Conservation (phyloP, 2,329 filamentous ascomycete genomes). For the Colletotrichum noveboracense region DNA sequence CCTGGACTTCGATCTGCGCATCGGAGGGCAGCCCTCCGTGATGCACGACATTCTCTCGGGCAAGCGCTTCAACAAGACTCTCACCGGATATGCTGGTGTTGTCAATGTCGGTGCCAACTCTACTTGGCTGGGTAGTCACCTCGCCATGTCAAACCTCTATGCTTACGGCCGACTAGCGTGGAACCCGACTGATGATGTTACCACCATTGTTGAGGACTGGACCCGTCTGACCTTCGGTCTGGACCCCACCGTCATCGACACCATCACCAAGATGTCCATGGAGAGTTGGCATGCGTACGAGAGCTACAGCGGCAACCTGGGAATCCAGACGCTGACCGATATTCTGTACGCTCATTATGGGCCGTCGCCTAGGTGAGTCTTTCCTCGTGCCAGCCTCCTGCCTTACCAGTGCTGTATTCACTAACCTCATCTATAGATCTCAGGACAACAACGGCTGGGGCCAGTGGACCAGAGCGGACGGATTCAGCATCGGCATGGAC, state of each 20-base stretch:
- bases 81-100: slow-evolving; percentile 70
- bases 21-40: slow-evolving; percentile 59
- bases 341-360: slow-evolving; percentile 72
- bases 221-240: slow-evolving; percentile 69
- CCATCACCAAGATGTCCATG: slow-evolving; percentile 68
- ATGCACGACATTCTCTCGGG: slow-evolving; percentile 68
- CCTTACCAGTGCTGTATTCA: not conserved
- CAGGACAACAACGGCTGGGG: slow-evolving; percentile 74
- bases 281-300: slow-evolving; percentile 75
- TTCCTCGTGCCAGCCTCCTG: not conserved
- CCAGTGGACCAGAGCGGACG: slow-evolving; percentile 73
- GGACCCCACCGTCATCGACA: slow-evolving; percentile 58
- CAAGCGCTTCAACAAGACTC: slow-evolving; percentile 58
- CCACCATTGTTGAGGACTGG: slow-evolving; percentile 67
- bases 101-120: slow-evolving; percentile 70
- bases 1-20: slow-evolving; percentile 69
- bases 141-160: slow-evolving; percentile 75
- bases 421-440: slow-evolving; percentile 51
- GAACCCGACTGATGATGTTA: slow-evolving; percentile 57
- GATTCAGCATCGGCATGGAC: slow-evolving; percentile 70
- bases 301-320: slow-evolving; percentile 73
- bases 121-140: slow-evolving; percentile 73
- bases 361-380: slow-evolving; percentile 37
- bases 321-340: slow-evolving; percentile 72
- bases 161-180: slow-evolving; percentile 72